These are phyloP conservation scores for Erodium maritimum DNA, from an alignment of 345 rosid species.

Conservation along the genomic window DNA sequence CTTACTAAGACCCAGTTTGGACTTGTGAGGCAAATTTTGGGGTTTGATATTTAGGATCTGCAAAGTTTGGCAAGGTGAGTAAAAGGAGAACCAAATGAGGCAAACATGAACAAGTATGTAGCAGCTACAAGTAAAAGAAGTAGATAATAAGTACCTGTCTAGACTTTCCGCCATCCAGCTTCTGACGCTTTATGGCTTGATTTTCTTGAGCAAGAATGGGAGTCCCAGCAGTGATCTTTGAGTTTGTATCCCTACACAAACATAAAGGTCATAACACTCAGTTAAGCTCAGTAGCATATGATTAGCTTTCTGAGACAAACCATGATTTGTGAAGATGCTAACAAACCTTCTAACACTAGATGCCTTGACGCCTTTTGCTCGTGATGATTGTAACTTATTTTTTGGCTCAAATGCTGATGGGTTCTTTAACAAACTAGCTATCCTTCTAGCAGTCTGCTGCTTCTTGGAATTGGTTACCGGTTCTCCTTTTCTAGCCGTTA, in stretches of 20 bases:
- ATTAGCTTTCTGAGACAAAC: too few species aligned
- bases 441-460: too few species aligned
- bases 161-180: conserved; percentile 80
- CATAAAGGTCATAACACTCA: too few species aligned
- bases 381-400: conserved; percentile 31
- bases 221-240: conserved; percentile 26
- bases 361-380: conserved; percentile 26
- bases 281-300: too few species aligned
- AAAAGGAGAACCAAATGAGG: not conserved
- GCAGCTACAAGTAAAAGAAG: too few species aligned
- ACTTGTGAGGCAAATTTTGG: conserved; percentile 62
- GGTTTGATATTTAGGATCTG: conserved; percentile 84
- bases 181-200: conserved; percentile 93
- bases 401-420: conserved; percentile 45
- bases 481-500: too few species aligned
- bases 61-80: too few species aligned
- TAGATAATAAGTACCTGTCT: conserved; percentile 56
- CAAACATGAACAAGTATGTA: too few species aligned
- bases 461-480: conserved; percentile 22
- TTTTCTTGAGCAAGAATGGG: conserved; percentile 63
- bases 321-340: not conserved
- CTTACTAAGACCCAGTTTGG: conserved; percentile 46
- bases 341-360: too few species aligned
- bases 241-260: too few species aligned
- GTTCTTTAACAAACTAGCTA: conserved; percentile 43